These are phyloP conservation scores for Mortierella sp. DNA, from an alignment of 371 early-diverging fungal genomes.

Conservation along the genomic window DNA sequence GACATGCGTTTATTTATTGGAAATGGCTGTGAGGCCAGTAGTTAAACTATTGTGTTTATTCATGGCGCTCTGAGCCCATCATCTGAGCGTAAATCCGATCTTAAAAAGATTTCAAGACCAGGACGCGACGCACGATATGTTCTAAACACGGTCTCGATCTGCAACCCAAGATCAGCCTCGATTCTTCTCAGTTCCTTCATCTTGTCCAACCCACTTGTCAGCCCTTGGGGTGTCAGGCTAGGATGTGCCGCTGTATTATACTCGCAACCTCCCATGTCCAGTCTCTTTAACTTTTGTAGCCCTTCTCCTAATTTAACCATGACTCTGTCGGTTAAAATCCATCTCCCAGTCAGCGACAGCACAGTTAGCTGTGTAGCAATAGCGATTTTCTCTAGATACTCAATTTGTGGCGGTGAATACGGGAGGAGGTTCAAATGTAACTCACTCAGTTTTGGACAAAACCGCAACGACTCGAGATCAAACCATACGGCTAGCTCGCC, in stretches of 20 bases:
- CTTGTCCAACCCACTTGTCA: constrained; percentile 24
- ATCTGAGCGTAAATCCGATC: constrained; percentile 3
- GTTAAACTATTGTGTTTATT: neutral
- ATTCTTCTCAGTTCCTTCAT: constrained; percentile 18
- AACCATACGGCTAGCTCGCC: constrained; percentile 46
- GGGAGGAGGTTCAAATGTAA: constrained; percentile 33
- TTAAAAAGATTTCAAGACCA: constrained; percentile 5
- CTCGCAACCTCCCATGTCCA: constrained; percentile 28
- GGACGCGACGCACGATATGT: constrained; percentile 15
- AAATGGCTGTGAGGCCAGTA: neutral
- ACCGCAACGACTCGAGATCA: constrained; percentile 31
- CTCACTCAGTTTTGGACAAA: constrained; percentile 30
- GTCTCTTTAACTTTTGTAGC: constrained; percentile 1
- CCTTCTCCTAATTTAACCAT: constrained; percentile 10
- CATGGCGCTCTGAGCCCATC: neutral
- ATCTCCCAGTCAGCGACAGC: constrained; percentile 22
- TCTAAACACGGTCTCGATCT: neutral
- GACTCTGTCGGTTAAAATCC: constrained; percentile 28
- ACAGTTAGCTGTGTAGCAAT: constrained; percentile 18
- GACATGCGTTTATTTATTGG: no score
- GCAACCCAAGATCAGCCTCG: constrained; percentile 6
- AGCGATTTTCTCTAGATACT: constrained; percentile 23
- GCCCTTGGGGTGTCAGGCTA: constrained; percentile 15
- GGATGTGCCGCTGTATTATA: neutral
- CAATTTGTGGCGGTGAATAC: constrained; percentile 25